Base-by-base conservation (phyloP, 768 basidiomycete genomes). In the Lactarius vividus region DNA sequence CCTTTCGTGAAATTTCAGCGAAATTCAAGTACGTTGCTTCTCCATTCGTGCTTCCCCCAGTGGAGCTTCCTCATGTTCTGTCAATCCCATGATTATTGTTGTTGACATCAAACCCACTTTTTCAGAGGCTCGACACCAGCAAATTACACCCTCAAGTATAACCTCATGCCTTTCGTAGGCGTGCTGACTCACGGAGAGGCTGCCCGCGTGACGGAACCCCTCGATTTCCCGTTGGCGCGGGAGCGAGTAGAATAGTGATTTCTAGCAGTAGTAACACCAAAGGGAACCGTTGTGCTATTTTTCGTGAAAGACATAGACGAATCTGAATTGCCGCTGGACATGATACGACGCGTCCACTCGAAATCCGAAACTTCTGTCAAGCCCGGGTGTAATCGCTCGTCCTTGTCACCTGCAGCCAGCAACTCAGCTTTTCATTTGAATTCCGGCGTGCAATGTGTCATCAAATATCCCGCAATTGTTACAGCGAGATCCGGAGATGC, bases 131-230 rank as follows among this genome's bases (percentile, higher is more conserved):
- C 84, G 35, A 77, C 83, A 16, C 80, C 88, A 18, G 86, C 88
- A 7, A 79, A 85, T 65, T 95, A 91, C 74, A 79, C 83, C 1
- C 81, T 96, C 31, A 91, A 89, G 72, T 96, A 95, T 77, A 94
- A 95, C 72, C 73, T 94, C 37, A 95, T 96, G 92, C 94, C 94
- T 8, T 88, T 89, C 72, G 91, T 96, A 23, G 94, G 94, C 23
- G 70, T 86, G 53, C 81, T 95, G 57, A 87, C 84, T 3, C 89
- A 88, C 59, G 94, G 92, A 29, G 89, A 92, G 74, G 92, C 86
- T 16, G 80, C 80, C 56, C 79, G 80, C 56, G 82, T 80, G 42
- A 66, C 65, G 23, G 71, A 75, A 63, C 74, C 78, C 29, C 72
- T 81, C 10, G 65, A 73, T 5, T 77, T 77, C 72, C 77, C 77